Evolutionary conservation across 306 rosid species (phyloP).

Genomic region (Ochetophila trinervis): DNA sequence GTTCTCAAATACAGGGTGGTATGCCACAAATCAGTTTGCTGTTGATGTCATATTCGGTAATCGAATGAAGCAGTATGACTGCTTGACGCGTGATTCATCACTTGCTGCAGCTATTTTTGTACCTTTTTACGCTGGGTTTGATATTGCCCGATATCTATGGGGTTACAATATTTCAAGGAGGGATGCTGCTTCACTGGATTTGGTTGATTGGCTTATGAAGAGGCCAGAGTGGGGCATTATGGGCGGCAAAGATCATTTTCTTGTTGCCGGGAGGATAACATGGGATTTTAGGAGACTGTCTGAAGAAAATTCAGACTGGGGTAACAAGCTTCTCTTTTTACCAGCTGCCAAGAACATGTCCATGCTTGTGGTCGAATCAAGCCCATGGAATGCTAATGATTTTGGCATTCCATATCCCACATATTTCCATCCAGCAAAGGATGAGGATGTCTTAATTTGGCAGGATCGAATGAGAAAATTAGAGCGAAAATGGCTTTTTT

Average conservation of each 20-base stretch:
- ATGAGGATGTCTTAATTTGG: conserved; percentile 61
- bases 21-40: conserved; percentile 91
- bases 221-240: conserved; percentile 90
- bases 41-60: conserved; percentile 91
- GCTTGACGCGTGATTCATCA: conserved; percentile 82
- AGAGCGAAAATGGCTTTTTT: conserved; percentile 70
- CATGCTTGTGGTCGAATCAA: conserved; percentile 99
- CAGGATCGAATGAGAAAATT: conserved; percentile 53
- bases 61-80: conserved; percentile 93
- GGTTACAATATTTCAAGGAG: conserved; percentile 74
- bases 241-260: conserved; percentile 94
- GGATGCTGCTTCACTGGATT: conserved; percentile 90
- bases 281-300: conserved; percentile 93
- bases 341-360: conserved; percentile 98
- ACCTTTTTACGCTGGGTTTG: conserved; percentile 96
- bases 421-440: conserved; percentile 94
- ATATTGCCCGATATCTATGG: conserved; percentile 90
- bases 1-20: conserved; percentile 79
- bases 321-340: conserved; percentile 86
- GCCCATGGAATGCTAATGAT: conserved; percentile 99
- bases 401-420: conserved; percentile 97
- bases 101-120: conserved; percentile 89
- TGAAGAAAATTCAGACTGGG: conserved; percentile 79
- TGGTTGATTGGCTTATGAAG: conserved; percentile 86
- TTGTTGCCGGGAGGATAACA: conserved; percentile 91